Conservation (phyloP, 148 eudicot genomes). For the Cornus controversa region DNA sequence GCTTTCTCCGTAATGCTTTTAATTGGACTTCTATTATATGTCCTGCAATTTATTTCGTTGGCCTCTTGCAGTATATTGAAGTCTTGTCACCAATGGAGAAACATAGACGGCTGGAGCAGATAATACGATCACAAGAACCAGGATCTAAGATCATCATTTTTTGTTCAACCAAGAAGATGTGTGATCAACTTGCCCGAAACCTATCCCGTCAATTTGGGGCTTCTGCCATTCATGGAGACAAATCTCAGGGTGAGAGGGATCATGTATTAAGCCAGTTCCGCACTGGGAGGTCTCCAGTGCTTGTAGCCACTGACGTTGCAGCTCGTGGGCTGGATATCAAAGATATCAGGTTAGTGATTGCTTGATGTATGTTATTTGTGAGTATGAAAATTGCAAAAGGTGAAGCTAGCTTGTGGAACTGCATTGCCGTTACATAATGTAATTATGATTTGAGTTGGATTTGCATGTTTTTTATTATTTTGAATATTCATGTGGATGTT, state of each 20-base stretch:
- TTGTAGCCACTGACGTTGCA: slow-evolving; percentile 99
- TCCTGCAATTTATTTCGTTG: slow-evolving; percentile 8
- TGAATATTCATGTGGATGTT: no score
- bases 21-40: not conserved
- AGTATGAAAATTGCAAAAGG: not conserved
- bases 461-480: not conserved
- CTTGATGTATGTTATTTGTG: not conserved
- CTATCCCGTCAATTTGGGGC: slow-evolving; percentile 73
- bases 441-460: not conserved
- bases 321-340: slow-evolving; percentile 91
- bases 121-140: slow-evolving; percentile 85
- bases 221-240: slow-evolving; percentile 95
- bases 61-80: slow-evolving; percentile 59
- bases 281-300: slow-evolving; percentile 74
- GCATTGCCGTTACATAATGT: not conserved
- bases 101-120: slow-evolving; percentile 75
- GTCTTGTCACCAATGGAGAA: slow-evolving; percentile 68
- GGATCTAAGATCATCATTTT: slow-evolving; percentile 92
- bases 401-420: not conserved
- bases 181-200: slow-evolving; percentile 82
- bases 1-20: not conserved
- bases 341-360: slow-evolving; percentile 71
- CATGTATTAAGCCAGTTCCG: slow-evolving; percentile 75
- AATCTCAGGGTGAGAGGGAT: slow-evolving; percentile 84
- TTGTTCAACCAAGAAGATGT: slow-evolving; percentile 96